These are phyloP conservation scores for Ceratobasidium sp. DNA, from an alignment of 1,284 basidiomycete genomes.

Conservation along the genomic window DNA sequence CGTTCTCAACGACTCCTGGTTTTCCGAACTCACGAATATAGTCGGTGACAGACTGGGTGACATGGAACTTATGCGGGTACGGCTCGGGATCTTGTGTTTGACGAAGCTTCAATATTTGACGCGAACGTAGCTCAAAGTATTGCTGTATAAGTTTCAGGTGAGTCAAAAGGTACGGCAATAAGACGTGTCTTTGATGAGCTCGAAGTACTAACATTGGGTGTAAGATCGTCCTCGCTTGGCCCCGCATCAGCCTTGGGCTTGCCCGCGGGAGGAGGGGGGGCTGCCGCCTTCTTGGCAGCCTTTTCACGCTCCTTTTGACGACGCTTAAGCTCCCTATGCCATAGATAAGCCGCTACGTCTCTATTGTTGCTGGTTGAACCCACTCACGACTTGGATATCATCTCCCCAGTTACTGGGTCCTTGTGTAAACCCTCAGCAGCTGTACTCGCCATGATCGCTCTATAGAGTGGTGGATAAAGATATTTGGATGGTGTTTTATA, in stretches of 20 bases:
- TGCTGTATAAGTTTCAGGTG: slow-evolving; percentile 67
- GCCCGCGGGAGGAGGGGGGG: slow-evolving; percentile 54
- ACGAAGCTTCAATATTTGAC: slow-evolving; percentile 88
- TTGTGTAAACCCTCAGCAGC: slow-evolving; percentile 59
- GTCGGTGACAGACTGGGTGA: slow-evolving; percentile 77
- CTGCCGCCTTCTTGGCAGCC: slow-evolving; percentile 79
- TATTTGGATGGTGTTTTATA: background rate
- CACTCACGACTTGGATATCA: slow-evolving; percentile 92
- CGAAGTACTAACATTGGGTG: slow-evolving; percentile 60
- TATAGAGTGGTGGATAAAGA: background rate
- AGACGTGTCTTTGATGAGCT: background rate
- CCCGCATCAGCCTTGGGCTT: slow-evolving; percentile 57
- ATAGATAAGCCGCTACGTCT: background rate
- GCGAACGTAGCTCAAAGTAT: slow-evolving; percentile 94
- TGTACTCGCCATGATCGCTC: slow-evolving; percentile 34
- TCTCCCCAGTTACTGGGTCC: slow-evolving; percentile 91
- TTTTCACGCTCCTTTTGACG: slow-evolving; percentile 86
- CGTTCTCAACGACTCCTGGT: slow-evolving; percentile 74
- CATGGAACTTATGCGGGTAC: slow-evolving; percentile 99
- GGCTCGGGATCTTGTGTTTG: slow-evolving; percentile 89
- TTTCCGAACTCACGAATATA: slow-evolving; percentile 83
- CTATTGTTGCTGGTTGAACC: background rate
- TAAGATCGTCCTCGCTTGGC: slow-evolving; percentile 77
- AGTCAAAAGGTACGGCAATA: background rate
- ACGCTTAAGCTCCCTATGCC: slow-evolving; percentile 90